Evolutionary conservation across 345 rosid genomes (phyloP), one percentile per base, ranked within the genome.

Genomic region (Heritiera littoralis): DNA sequence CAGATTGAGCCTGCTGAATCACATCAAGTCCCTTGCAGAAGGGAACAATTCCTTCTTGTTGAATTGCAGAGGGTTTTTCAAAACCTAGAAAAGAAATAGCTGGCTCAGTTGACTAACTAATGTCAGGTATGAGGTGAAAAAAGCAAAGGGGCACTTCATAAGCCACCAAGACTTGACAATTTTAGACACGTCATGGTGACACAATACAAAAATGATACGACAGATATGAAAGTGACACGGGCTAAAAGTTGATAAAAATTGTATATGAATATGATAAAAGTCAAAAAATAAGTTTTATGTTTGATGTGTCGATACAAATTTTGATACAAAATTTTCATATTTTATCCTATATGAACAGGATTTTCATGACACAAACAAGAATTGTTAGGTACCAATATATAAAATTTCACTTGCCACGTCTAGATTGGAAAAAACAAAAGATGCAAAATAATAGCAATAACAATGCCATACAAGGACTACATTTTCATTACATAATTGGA

Each of bases 51-150:
- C 97, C 97, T 74, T 93, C 89, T 79, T 92, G 97, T 80, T 91
- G 95, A 84, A 92, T 91, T 10, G 97, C 95, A 64, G 97, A 92
- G 7, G 97, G 97, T 83, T 92, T 92, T 81, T 92, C 94, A 81
- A 91, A 89, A 69, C 92, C 92, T 87, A 79, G 38, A 54, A 48
- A 56, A 58, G 60, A 45, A 38, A 74, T 20, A 55, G 49, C 40
- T 46, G 38, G 40, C 64, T 49, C 48, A 79, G 40, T 35, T 41
- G 9, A 79, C 48, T 4, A 28, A 3, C 23, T 9, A 46, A 14
- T 28, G 54, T 5, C 11, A 7, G 1, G 30, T 13, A 20, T 9
- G 9, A 67, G 32, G n/a, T 6, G 10, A 49, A 64, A 23, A 46
- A 13, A 23, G 17, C 17, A 77, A 49, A 49, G 12, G 5, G n/a